phyloP scores from a whole-genome alignment of 1,139 yeast species.

The Trichomonascaceae sp. region DNA sequence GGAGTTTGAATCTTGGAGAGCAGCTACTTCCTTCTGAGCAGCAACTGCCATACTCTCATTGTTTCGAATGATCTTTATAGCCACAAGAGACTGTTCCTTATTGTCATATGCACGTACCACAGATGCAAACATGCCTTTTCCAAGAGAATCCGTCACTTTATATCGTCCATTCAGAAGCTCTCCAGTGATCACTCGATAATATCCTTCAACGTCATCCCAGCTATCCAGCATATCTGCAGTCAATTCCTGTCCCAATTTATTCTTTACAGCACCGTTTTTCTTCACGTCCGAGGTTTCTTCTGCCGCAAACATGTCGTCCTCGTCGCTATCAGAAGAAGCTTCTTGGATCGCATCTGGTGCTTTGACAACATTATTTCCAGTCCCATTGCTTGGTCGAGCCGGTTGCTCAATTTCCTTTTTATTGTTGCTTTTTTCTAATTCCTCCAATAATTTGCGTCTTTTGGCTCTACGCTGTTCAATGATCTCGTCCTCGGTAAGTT shows the following conservation, averaged over 20 bases:
- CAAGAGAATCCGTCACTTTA: constrained; percentile 84
- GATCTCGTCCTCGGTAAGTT: constrained; percentile 19
- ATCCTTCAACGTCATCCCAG: constrained; percentile 70
- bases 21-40: constrained; percentile 73
- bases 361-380: neutral
- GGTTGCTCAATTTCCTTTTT: neutral
- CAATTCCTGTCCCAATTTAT: constrained; percentile 13
- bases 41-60: constrained; percentile 44
- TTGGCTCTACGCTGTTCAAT: constrained; percentile 31
- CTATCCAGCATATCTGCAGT: constrained; percentile 29
- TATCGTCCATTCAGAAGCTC: constrained; percentile 59
- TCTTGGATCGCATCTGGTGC: neutral
- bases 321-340: constrained; percentile 1
- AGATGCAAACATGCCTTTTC: constrained; percentile 60
- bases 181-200: constrained; percentile 66
- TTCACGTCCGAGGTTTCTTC: neutral
- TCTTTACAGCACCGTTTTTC: neutral
- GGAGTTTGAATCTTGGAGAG: constrained; percentile 61
- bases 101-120: constrained; percentile 32
- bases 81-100: constrained; percentile 45
- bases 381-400: neutral
- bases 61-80: constrained; percentile 66
- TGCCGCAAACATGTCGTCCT: constrained; percentile 24
- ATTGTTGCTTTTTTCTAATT: neutral
- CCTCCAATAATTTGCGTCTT: constrained; percentile 29